Percentiles rank a stretch among this genome's conserved stretches.
These are phyloP conservation scores for Colletotrichum salicis DNA, from an alignment of 2,329 filamentous ascomycete species.

Conservation along the genomic window DNA sequence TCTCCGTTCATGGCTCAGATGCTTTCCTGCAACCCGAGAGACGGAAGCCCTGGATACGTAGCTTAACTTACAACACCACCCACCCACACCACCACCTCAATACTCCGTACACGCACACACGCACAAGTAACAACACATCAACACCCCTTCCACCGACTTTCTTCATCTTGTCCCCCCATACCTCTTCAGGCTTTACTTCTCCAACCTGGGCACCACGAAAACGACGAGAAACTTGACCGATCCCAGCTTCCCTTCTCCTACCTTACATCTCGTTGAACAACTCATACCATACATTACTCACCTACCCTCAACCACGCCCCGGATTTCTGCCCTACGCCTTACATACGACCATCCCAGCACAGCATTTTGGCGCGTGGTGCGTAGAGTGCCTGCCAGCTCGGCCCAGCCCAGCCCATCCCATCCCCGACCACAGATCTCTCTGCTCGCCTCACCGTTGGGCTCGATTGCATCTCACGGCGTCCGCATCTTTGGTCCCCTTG, in stretches of 20 bases:
- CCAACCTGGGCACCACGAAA: slow-evolving; percentile 21
- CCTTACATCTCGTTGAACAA: slow-evolving; percentile 14
- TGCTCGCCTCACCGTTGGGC: slow-evolving; percentile 61
- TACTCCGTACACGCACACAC: slow-evolving; percentile 25
- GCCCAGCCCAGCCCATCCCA: slow-evolving; percentile 17
- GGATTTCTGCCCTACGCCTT: slow-evolving; percentile 37
- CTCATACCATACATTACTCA: slow-evolving; percentile 27
- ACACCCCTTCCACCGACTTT: slow-evolving; percentile 38
- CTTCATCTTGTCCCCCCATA: slow-evolving; percentile 31
- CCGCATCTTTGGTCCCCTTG: slow-evolving; percentile 46
- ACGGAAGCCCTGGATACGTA: slow-evolving; percentile 57
- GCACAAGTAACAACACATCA: slow-evolving; percentile 35
- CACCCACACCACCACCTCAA: slow-evolving; percentile 40
- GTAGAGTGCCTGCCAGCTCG: slow-evolving; percentile 24
- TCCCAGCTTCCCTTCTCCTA: slow-evolving; percentile 13
- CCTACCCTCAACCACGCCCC: slow-evolving; percentile 22
- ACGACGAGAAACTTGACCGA: slow-evolving; percentile 14
- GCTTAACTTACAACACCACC: slow-evolving; percentile 55
- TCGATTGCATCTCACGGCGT: slow-evolving; percentile 61
- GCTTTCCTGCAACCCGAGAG: slow-evolving; percentile 52
- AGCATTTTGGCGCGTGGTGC: slow-evolving; percentile 24
- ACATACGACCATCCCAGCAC: slow-evolving; percentile 28
- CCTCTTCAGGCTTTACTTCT: slow-evolving; percentile 26
- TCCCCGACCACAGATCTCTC: slow-evolving; percentile 46
- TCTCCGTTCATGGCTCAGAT: slow-evolving; percentile 65